Evolutionary conservation across 352 stramenopile species (phyloP).

Genomic region (Achlya hypogyna): DNA sequence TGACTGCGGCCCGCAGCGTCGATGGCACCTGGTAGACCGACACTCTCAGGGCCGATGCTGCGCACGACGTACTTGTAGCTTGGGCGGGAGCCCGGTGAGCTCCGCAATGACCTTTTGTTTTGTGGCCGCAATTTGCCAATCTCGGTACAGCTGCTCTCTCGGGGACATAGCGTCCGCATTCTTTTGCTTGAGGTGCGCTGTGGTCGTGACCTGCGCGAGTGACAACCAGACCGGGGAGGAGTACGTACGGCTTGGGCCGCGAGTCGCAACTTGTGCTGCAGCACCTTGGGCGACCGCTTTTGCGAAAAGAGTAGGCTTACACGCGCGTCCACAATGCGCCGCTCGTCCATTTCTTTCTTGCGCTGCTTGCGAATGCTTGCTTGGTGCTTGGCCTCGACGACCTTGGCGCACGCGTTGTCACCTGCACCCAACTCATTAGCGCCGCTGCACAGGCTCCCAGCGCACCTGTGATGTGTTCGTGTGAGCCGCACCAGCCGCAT

Average conservation of each 20-base stretch:
- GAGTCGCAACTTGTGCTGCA: constrained; percentile 9
- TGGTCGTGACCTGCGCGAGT: not conserved
- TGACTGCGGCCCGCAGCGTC: not conserved
- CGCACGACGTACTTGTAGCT: not conserved
- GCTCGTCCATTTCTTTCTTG: not conserved
- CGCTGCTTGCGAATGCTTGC: constrained; percentile 9
- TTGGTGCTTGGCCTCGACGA: constrained; percentile 8
- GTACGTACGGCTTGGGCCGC: constrained; percentile 3
- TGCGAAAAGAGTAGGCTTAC: not conserved
- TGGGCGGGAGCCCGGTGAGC: not conserved
- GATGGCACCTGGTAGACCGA: not conserved
- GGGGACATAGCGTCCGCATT: not conserved
- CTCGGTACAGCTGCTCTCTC: constrained; percentile 6
- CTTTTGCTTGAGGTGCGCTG: not conserved
- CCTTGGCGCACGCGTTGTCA: constrained; percentile 2
- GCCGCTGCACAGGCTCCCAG: constrained; percentile 9
- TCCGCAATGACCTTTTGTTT: constrained; percentile 12
- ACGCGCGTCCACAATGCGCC: not conserved
- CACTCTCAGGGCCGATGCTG: not conserved
- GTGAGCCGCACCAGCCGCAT: constrained; percentile 68
- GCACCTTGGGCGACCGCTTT: not conserved
- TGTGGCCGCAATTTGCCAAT: constrained; percentile 15
- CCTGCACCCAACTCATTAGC: not conserved
- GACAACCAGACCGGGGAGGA: not conserved
- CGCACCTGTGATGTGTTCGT: constrained; percentile 64